Evolutionary conservation across 768 basidiomycete genomes (phyloP).

Genomic region (Ramaria sp.): DNA sequence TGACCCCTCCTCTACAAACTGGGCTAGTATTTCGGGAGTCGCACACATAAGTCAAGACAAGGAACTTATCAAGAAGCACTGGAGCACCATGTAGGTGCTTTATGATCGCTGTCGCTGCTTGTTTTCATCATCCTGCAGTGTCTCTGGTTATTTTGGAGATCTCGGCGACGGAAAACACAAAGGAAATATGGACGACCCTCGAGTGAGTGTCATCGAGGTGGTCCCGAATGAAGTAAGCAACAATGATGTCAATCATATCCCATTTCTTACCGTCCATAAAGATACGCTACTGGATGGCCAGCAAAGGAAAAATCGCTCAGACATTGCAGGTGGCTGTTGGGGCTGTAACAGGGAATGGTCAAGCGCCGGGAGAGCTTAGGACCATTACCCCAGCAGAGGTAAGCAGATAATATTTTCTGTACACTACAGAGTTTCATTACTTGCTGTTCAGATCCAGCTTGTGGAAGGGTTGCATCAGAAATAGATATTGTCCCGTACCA

Average conservation of each 20-base stretch:
- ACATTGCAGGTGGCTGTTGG: constrained; percentile 48
- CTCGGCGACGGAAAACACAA: constrained; percentile 76
- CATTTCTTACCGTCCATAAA: constrained; percentile 3
- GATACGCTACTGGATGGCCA: constrained; percentile 74
- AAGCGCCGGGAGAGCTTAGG: constrained; percentile 65
- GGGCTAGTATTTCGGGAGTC: constrained; percentile 71
- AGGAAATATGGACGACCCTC: constrained; percentile 70
- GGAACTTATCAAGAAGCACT: constrained; percentile 52
- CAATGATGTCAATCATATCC: not conserved
- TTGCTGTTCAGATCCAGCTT: not conserved
- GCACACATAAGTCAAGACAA: constrained; percentile 57
- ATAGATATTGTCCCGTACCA: not conserved
- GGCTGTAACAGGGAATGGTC: constrained; percentile 48
- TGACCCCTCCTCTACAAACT: constrained; percentile 56
- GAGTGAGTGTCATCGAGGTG: constrained; percentile 70
- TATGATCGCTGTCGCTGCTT: not conserved
- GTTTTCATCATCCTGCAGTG: constrained; percentile 24
- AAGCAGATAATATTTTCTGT: constrained; percentile 13
- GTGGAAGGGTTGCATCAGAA: constrained; percentile 4
- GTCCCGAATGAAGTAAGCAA: constrained; percentile 44
- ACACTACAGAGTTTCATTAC: not conserved
- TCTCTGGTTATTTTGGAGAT: constrained; percentile 76
- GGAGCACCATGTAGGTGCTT: constrained; percentile 31
- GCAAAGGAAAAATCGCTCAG: constrained; percentile 44
- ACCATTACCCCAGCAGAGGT: constrained; percentile 71